These are phyloP conservation scores for Trametes maxima DNA, from an alignment of 768 basidiomycete genomes.

Conservation along the genomic window DNA sequence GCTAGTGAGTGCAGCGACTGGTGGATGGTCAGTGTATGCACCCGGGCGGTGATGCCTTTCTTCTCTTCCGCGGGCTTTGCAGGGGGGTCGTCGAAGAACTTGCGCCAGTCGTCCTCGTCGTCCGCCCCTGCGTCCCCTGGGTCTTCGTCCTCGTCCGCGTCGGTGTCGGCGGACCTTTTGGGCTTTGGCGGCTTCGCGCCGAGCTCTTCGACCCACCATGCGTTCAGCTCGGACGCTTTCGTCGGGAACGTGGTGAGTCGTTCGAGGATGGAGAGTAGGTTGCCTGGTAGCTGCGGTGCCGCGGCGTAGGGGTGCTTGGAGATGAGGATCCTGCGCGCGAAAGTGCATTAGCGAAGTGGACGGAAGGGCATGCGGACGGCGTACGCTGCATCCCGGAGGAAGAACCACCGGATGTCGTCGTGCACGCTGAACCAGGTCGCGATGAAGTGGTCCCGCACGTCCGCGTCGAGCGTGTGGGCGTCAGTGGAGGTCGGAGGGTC, in stretches of 20 bases:
- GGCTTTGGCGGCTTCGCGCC: constrained; percentile 47
- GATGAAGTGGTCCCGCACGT: constrained; percentile 65
- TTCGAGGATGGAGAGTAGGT: constrained; percentile 41
- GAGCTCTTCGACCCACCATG: constrained; percentile 80
- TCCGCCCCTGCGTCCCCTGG: constrained; percentile 42
- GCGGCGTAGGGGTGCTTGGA: constrained; percentile 35
- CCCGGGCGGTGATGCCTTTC: constrained; percentile 44
- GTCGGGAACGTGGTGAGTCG: constrained; percentile 74
- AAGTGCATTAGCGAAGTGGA: constrained; percentile 2
- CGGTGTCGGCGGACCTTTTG: constrained; percentile 10
- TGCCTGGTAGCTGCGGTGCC: constrained; percentile 32
- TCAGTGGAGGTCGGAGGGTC: constrained; percentile 15
- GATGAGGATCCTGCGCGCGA: constrained; percentile 32
- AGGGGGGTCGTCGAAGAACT: constrained; percentile 73
- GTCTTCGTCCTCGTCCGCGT: constrained; percentile 33
- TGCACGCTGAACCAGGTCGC: constrained; percentile 74
- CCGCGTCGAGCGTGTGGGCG: constrained; percentile 49
- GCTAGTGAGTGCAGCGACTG: constrained; percentile 75
- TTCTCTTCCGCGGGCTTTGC: constrained; percentile 33
- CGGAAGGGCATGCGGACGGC: constrained; percentile 26
- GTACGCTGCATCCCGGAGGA: constrained; percentile 77
- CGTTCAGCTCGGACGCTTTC: constrained; percentile 62
- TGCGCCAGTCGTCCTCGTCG: constrained; percentile 71
- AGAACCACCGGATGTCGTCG: constrained; percentile 89
- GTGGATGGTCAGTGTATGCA: constrained; percentile 70